Evolutionary conservation across 768 basidiomycete species (phyloP), one percentile per base, ranked within the genome.

Genomic region (Bullera alba): DNA sequence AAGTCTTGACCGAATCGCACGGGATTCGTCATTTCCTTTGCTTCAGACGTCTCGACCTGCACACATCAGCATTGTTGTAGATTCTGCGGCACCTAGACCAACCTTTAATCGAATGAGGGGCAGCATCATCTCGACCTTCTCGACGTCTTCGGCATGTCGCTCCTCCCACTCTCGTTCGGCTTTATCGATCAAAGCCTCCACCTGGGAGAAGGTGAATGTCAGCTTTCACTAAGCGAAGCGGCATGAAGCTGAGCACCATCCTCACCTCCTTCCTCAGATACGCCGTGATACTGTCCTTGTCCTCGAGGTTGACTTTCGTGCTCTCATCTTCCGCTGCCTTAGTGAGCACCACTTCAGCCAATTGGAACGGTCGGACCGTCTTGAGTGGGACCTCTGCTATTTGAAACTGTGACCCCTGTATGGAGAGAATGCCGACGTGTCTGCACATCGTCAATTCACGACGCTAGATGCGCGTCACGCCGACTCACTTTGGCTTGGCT

Each of bases 1-100:
- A 96, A 96, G 69, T 93, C 87, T 69, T 93, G 91, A 1, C 95
- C 93, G 69, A 99, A 95, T 8, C 95, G 85, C 45, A 93, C 85
- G 21, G 93, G 92, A 70, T 99, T 99, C 47, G 86, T 89, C 75
- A 89, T 89, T 61, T 88, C 86, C 50, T 81, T 82, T 6, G 90
- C 86, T 36, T 85, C 87, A 0, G 92, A 87, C 0, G 89, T 92
- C 67, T 93, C 89, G 16, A 93, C 89, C 85, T 84, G 56, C 34
- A 51, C 45, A 57, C 16, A 27, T 47, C 26, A 53, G 50, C 38
- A 32, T 19, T 25, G 15, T 2, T 22, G 28, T 10, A 27, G 30
- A 28, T 38, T 46, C 51, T 41, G 46, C 46, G 6, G 3, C 15
- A 42, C 27, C 17, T 21, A n/a, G 4, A 41, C 63, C 48, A 41